phyloP scores from a whole-genome alignment of 1,139 yeast genomes.

The Petasospora fabianii region DNA sequence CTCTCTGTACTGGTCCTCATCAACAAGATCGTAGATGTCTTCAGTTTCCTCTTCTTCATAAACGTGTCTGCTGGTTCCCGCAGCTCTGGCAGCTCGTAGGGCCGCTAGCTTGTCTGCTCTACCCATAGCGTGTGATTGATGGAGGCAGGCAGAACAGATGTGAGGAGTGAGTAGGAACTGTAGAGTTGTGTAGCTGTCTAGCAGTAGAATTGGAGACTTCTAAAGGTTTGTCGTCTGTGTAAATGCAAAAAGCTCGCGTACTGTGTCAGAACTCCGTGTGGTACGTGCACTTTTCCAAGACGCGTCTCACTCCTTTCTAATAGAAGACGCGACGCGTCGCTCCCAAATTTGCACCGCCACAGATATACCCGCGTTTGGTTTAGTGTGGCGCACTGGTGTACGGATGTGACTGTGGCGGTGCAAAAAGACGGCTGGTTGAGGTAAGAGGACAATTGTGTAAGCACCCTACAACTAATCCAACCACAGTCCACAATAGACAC shows the following conservation, averaged over 20 bases:
- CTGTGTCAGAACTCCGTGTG: neutral
- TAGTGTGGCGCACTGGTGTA: neutral
- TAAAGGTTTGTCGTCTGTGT: too few relatives aligned
- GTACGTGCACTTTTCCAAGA: neutral
- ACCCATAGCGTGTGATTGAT: constrained; percentile 19
- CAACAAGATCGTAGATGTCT: constrained; percentile 80
- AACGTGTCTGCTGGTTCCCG: constrained; percentile 26
- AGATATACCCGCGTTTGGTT: neutral
- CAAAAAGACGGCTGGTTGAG: neutral
- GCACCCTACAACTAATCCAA: too few relatives aligned
- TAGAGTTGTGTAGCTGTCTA: neutral
- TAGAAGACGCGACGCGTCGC: neutral
- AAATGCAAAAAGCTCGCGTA: constrained; percentile 1
- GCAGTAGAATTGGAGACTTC: too few relatives aligned
- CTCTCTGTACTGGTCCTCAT: constrained; percentile 71
- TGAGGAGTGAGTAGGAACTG: too few relatives aligned
- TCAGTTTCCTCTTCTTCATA: constrained; percentile 36
- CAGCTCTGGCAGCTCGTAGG: constrained; percentile 40
- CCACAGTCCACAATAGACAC: too few relatives aligned
- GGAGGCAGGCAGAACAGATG: neutral
- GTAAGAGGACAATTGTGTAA: too few relatives aligned
- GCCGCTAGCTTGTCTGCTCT: constrained; percentile 37
- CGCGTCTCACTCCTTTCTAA: neutral
- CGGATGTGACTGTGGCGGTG: constrained; percentile 1
- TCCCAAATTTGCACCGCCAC: neutral